Base-by-base conservation (phyloP, 1,139 yeast species). In the Schwanniomyces etchellsii region DNA sequence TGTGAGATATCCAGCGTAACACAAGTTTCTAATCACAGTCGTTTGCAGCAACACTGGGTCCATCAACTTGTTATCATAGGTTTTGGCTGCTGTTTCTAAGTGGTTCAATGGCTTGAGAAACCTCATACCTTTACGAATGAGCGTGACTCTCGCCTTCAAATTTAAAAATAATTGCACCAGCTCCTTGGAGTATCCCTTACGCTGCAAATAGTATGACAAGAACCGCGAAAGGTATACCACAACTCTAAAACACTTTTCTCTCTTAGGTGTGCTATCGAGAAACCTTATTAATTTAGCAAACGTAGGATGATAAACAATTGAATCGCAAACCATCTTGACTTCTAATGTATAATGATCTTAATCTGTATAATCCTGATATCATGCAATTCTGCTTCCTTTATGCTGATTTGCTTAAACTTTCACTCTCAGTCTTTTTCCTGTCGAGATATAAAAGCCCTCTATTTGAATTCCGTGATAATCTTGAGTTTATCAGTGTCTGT, bases 191-290 rank as follows among this genome's bases (percentile, higher is more conserved):
- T 65, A 75, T 15, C 88, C 88, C 45, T 74, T 68, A 45, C 80
- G 75, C 34, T 67, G 68, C 28, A 77, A 70, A 51, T 78, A 75
- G 56, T 61, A 81, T 9, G 82, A 58, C 34, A 85, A 59, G 56
- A 88, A 82, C 39, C 95, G 67, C 12, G 86, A 72, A 47, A 84
- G 68, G 60, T 89, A 89, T 43, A 93, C 96, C 33, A 88, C 71
- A 35, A 84, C 62, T 47, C 97, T 77, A 49, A 83, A 70, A 16
- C 80, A 55, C 64, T 89, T 89, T 55, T 89, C 96, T 45, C 58
- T 52, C 53, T 64, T 67, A 21, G 81, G 80, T 11, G 83, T 68
- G 29, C 75, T 61, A 48, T 82, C 88, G 45, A 81, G 61, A 50
- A 79, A 80, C 50, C 65, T 72, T 51, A 83, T 65, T 24, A 81